These are phyloP conservation scores for Calophaca sinica DNA, from an alignment of 306 rosid species.

Conservation along the genomic window DNA sequence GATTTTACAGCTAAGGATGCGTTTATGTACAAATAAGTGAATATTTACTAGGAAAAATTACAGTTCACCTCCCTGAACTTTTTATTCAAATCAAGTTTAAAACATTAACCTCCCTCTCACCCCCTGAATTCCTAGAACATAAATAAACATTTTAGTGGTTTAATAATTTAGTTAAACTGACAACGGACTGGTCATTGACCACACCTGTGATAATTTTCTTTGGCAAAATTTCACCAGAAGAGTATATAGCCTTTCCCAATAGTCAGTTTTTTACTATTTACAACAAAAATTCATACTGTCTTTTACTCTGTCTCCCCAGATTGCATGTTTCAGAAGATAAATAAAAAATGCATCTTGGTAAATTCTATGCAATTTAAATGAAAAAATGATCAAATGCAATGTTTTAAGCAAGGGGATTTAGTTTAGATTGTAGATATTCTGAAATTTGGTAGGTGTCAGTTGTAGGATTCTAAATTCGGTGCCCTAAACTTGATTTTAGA, in stretches of 20 bases:
- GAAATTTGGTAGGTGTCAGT: conserved; percentile 10
- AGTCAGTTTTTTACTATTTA: conserved; percentile 14
- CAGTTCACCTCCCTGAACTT: conserved; percentile 9
- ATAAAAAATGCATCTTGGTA: conserved; percentile 34
- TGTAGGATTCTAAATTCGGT: conserved; percentile 15
- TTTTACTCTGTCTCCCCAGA: conserved; percentile 28
- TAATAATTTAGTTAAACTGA: conserved; percentile 28
- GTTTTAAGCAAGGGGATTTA: conserved; percentile 20
- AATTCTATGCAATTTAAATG: conserved; percentile 19
- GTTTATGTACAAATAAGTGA: conserved; percentile 24
- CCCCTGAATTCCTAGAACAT: conserved; percentile 7
- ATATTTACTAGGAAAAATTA: conserved; percentile 4
- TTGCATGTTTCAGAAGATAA: conserved; percentile 20
- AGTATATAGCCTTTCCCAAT: conserved; percentile 8
- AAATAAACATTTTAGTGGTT: not conserved
- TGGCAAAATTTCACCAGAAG: conserved; percentile 11
- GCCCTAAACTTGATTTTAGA: conserved; percentile 26
- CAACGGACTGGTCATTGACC: conserved; percentile 11
- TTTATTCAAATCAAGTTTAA: not conserved
- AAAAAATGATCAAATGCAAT: conserved; percentile 27
- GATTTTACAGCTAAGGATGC: conserved; percentile 23
- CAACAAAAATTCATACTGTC: not conserved
- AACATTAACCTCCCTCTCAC: not conserved
- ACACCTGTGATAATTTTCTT: conserved; percentile 15
- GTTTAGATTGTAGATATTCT: not conserved